A percentile compares a stretch with the other conserved stretches of the same genome.
Evolutionary conservation across 306 rosid species (phyloP).

Genomic region (Vigna unguiculata): DNA sequence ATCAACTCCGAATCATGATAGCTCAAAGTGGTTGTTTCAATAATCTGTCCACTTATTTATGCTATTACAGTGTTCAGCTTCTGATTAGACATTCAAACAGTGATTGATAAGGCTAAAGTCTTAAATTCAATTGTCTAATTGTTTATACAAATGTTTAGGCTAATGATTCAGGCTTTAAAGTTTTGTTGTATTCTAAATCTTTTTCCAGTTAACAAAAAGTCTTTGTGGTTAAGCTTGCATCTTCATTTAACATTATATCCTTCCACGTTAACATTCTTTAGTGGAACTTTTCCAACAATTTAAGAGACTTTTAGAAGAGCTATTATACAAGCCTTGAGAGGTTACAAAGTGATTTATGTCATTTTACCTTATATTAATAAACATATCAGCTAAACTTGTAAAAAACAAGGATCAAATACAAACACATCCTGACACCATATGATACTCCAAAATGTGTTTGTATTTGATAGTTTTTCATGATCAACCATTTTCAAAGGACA

Average conservation of each 20-base stretch:
- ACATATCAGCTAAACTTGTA: neutral
- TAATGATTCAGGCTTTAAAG: neutral
- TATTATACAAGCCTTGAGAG: neutral
- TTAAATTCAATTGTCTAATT: neutral
- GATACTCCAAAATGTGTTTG: too few species aligned
- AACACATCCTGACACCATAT: too few species aligned
- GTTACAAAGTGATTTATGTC: neutral
- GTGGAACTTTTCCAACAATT: neutral
- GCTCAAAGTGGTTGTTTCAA: neutral
- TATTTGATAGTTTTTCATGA: neutral
- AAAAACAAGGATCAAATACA: too few species aligned
- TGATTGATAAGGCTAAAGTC: neutral
- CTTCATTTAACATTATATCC: neutral
- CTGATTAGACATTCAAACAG: neutral
- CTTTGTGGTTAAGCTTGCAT: conserved; percentile 6
- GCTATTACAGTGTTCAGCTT: neutral
- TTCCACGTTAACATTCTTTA: neutral
- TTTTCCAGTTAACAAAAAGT: neutral
- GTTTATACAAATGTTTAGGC: neutral
- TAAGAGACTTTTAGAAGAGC: neutral
- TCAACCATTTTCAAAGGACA: neutral
- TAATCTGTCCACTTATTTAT: neutral
- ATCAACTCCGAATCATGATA: neutral
- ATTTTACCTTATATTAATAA: neutral
- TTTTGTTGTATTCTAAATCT: neutral